Conservation (phyloP, 2,329 filamentous ascomycete genomes). For the Verticillium nubilum region DNA sequence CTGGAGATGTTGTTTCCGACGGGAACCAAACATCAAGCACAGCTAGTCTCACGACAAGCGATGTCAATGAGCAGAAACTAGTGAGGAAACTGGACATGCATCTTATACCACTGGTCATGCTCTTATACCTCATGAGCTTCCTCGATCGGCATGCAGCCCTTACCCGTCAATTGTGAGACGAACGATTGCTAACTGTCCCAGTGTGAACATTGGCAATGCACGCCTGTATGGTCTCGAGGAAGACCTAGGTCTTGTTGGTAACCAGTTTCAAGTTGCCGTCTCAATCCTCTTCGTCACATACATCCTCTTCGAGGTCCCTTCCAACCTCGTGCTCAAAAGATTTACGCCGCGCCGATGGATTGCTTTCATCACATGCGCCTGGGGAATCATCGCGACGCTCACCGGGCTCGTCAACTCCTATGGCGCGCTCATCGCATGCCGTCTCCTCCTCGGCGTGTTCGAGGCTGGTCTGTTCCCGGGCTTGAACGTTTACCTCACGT, state of each 20-base stretch:
- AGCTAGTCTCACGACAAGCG: not conserved
- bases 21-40: not conserved
- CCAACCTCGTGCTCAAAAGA: slow-evolving; percentile 59
- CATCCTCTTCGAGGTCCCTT: slow-evolving; percentile 56
- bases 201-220: slow-evolving; percentile 61
- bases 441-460: slow-evolving; percentile 61
- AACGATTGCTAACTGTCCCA: not conserved
- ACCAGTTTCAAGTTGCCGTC: slow-evolving; percentile 68
- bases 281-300: slow-evolving; percentile 66
- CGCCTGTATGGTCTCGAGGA: slow-evolving; percentile 59
- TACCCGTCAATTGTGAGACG: not conserved
- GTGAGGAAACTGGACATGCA: slow-evolving; percentile 59
- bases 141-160: slow-evolving; percentile 32
- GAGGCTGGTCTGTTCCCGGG: slow-evolving; percentile 69
- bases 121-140: slow-evolving; percentile 70
- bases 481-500: slow-evolving; percentile 62
- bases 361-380: slow-evolving; percentile 56
- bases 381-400: slow-evolving; percentile 65
- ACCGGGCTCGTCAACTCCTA: slow-evolving; percentile 65
- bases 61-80: slow-evolving; percentile 42
- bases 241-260: slow-evolving; percentile 53
- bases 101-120: slow-evolving; percentile 62
- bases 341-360: slow-evolving; percentile 59
- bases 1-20: not conserved
- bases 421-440: slow-evolving; percentile 59